Percentiles rank a stretch among this genome's conserved stretches.
phyloP scores from a whole-genome alignment of 345 rosid genomes.

The Atalantia buxifolia region DNA sequence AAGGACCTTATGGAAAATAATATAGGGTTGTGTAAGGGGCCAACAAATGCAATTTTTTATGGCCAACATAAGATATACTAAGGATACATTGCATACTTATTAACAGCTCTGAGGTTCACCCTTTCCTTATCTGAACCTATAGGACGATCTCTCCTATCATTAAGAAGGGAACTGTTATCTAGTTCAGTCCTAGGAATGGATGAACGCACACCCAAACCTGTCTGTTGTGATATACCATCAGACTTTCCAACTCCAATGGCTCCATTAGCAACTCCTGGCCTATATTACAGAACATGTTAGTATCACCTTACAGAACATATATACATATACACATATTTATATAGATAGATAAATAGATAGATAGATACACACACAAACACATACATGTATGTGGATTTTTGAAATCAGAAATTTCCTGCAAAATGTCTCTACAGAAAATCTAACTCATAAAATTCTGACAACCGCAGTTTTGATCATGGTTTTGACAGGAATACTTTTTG shows the following conservation, averaged over 20 bases:
- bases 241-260: constrained; percentile 63
- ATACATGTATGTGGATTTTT: neutral
- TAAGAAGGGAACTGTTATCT: constrained; percentile 52
- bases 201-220: constrained; percentile 57
- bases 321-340: too few species aligned
- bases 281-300: constrained; percentile 32
- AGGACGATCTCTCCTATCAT: constrained; percentile 77
- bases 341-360: neutral
- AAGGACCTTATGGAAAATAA: neutral
- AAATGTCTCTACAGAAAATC: constrained; percentile 13
- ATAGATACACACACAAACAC: neutral
- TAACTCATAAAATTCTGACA: constrained; percentile 7
- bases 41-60: neutral
- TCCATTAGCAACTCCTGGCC: constrained; percentile 75
- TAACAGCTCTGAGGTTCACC: constrained; percentile 62
- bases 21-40: neutral
- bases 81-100: constrained; percentile 57
- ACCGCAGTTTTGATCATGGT: constrained; percentile 3
- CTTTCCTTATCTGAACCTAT: constrained; percentile 77
- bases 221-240: constrained; percentile 55
- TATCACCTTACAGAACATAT: constrained; percentile 2
- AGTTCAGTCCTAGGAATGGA: constrained; percentile 61
- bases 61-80: constrained; percentile 8
- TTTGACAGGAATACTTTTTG: constrained; percentile 1
- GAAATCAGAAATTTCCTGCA: neutral